These are phyloP conservation scores for Dalbergia cultrata DNA, from an alignment of 306 rosid species.

Conservation along the genomic window DNA sequence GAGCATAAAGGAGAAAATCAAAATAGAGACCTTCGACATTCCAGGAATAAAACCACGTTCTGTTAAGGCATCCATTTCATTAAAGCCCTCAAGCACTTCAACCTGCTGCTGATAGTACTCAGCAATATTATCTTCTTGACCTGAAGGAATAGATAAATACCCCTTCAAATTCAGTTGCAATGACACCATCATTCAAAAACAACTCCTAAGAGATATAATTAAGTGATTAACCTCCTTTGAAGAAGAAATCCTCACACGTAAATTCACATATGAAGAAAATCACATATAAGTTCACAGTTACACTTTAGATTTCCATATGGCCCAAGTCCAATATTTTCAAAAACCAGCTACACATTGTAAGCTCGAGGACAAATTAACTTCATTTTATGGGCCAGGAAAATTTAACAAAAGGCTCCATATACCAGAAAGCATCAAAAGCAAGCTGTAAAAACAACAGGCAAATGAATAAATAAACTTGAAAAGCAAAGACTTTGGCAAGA, in stretches of 20 bases:
- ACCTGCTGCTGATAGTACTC: slow-evolving; percentile 98
- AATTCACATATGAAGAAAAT: slow-evolving; percentile 23
- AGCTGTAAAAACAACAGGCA: background rate
- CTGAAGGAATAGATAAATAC: slow-evolving; percentile 57
- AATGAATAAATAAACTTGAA: background rate
- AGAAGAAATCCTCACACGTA: background rate
- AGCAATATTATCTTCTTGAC: slow-evolving; percentile 85
- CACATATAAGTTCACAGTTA: background rate
- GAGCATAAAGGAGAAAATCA: slow-evolving; percentile 7
- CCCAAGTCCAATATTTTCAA: too few species aligned
- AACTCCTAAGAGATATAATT: slow-evolving; percentile 1
- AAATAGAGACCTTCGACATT: slow-evolving; percentile 82
- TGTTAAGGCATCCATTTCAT: slow-evolving; percentile 92
- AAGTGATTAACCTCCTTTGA: slow-evolving; percentile 3
- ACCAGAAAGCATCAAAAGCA: slow-evolving; percentile 26
- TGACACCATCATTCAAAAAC: slow-evolving; percentile 16
- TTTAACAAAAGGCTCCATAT: background rate
- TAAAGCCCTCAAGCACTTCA: slow-evolving; percentile 95
- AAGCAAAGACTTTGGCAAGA: background rate
- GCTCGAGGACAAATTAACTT: background rate
- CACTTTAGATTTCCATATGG: slow-evolving; percentile 9
- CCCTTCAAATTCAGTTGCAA: slow-evolving; percentile 18
- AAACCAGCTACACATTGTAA: background rate
- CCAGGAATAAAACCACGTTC: slow-evolving; percentile 89
- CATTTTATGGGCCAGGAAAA: slow-evolving; percentile 10